A percentile compares a stretch with the other conserved stretches of the same genome.
Conservation (phyloP, 192 early-diverging fungal species). For the Coemansia sp. region DNA sequence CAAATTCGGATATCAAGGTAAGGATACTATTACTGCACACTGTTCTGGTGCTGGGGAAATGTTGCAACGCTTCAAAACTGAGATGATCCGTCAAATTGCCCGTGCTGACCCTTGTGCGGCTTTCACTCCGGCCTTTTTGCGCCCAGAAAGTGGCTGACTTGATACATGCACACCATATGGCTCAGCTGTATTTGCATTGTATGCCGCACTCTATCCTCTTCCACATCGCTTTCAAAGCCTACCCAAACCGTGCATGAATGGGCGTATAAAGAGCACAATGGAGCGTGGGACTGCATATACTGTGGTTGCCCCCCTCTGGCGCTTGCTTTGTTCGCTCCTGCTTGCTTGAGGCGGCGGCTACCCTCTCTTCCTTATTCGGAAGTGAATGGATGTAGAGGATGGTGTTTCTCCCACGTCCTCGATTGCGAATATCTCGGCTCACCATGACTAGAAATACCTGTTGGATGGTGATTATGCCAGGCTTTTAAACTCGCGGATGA, state of each 20-base stretch:
- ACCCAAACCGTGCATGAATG: slow-evolving; percentile 4
- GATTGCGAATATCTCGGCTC: background rate
- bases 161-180: background rate
- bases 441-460: background rate
- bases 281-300: slow-evolving; percentile 8
- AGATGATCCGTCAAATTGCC: background rate
- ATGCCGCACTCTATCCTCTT: background rate
- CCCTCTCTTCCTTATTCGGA: background rate
- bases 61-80: background rate
- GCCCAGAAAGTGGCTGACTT: background rate
- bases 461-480: background rate
- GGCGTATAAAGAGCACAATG: background rate
- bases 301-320: background rate
- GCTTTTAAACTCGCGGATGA: background rate
- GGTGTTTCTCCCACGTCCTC: background rate
- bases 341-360: background rate
- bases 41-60: no score
- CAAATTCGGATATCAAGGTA: no score
- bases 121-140: background rate
- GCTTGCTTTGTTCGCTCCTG: background rate
- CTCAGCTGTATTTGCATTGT: background rate
- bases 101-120: background rate
- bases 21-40: no score
- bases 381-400: background rate
- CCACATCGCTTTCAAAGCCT: background rate